Percentiles rank a stretch among this genome's conserved stretches.
Conservation (phyloP, 148 eudicot species). For the Hydrangea macrophylla region DNA sequence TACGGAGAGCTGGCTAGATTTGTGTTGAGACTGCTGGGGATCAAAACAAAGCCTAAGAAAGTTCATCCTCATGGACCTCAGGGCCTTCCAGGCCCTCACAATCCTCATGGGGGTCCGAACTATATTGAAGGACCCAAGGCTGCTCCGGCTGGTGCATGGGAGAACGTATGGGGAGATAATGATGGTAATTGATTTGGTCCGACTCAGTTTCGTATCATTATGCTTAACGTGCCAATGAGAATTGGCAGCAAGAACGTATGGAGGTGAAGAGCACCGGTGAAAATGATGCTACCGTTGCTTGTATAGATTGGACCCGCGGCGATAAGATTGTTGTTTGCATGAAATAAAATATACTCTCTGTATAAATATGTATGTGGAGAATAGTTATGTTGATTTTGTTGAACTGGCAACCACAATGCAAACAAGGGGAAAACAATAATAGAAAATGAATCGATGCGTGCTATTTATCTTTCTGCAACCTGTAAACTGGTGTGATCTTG, state of each 20-base stretch:
- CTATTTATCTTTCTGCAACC: no score
- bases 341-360: background rate
- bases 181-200: slow-evolving; percentile 16
- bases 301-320: background rate
- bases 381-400: no score
- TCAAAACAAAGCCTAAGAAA: slow-evolving; percentile 53
- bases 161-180: slow-evolving; percentile 67
- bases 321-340: background rate
- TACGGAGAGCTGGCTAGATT: slow-evolving; percentile 98
- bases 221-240: background rate
- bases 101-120: slow-evolving; percentile 37
- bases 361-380: no score
- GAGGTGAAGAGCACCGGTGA: background rate
- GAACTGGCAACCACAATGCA: no score
- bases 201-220: background rate
- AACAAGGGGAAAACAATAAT: no score
- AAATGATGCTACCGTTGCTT: background rate
- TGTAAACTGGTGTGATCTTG: no score
- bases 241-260: background rate
- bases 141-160: slow-evolving; percentile 69
- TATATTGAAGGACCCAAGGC: slow-evolving; percentile 60
- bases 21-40: slow-evolving; percentile 72
- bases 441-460: no score
- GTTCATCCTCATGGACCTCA: slow-evolving; percentile 53
- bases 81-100: slow-evolving; percentile 52